These are phyloP conservation scores for Apiotrichum mycotoxinovorans DNA, from an alignment of 1,284 basidiomycete genomes.

Conservation along the genomic window DNA sequence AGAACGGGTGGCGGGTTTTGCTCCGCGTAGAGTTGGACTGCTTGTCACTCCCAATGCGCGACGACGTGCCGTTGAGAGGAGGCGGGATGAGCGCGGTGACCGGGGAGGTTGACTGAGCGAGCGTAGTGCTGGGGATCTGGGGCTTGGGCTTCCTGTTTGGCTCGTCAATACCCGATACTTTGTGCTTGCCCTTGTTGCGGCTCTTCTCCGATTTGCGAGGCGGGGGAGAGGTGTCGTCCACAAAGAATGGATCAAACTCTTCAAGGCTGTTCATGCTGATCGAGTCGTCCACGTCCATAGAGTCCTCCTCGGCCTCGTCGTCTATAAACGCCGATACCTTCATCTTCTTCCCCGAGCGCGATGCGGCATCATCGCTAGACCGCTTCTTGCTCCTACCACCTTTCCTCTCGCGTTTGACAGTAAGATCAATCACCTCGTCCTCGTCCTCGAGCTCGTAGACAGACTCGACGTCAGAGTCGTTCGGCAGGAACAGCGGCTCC, in stretches of 20 bases:
- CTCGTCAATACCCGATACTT: too few species aligned
- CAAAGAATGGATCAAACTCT: neutral
- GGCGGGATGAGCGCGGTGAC: too few species aligned
- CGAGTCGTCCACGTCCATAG: neutral
- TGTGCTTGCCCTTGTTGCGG: neutral
- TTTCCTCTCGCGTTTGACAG: neutral
- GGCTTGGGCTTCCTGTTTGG: too few species aligned
- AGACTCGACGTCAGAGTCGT: neutral
- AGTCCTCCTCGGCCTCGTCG: slow-evolving; percentile 2
- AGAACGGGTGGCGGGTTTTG: too few species aligned
- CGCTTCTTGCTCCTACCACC: neutral
- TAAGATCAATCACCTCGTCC: slow-evolving; percentile 15
- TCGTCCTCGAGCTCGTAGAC: slow-evolving; percentile 1
- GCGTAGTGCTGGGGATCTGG: too few species aligned
- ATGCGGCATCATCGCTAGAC: neutral
- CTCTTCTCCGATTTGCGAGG: too few species aligned
- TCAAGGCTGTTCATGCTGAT: neutral
- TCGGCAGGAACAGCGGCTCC: slow-evolving; percentile 1
- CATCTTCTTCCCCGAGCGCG: neutral
- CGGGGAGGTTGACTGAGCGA: too few species aligned
- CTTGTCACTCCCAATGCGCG: too few species aligned
- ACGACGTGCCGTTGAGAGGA: too few species aligned
- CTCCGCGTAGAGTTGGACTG: too few species aligned
- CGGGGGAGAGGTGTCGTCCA: neutral
- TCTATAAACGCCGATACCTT: slow-evolving; percentile 1